These are phyloP conservation scores for Trichoderma koningiopsis DNA, from an alignment of 2,329 filamentous ascomycete genomes.

Conservation along the genomic window DNA sequence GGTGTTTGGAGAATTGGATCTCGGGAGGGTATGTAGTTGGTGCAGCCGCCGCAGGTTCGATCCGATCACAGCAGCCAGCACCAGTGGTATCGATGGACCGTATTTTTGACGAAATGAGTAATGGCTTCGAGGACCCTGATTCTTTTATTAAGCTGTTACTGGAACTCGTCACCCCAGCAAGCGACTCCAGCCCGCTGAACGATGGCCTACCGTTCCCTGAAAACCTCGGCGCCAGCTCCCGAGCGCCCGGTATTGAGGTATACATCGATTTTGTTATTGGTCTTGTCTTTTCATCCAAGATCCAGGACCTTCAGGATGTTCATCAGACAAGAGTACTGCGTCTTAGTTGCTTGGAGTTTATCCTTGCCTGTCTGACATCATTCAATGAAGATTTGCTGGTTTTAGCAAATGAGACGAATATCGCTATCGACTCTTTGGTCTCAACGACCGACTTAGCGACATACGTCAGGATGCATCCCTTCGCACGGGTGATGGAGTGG, in stretches of 20 bases:
- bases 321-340: conserved; percentile 73
- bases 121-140: conserved; percentile 81
- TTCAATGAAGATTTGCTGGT: conserved; percentile 95
- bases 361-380: conserved; percentile 72
- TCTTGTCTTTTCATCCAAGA: conserved; percentile 69
- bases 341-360: conserved; percentile 81
- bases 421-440: conserved; percentile 75
- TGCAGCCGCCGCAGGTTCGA: conserved; percentile 36
- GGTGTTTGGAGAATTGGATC: conserved; percentile 76
- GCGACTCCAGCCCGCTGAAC: conserved; percentile 62
- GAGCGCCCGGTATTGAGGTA: conserved; percentile 80
- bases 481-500: conserved; percentile 96
- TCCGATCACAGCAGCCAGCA: conserved; percentile 36
- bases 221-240: conserved; percentile 73
- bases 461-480: conserved; percentile 89
- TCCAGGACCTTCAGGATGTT: conserved; percentile 65
- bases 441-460: conserved; percentile 71
- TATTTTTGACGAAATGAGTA: conserved; percentile 73
- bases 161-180: conserved; percentile 68
- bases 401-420: conserved; percentile 75
- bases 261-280: conserved; percentile 92
- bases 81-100: conserved; percentile 57
- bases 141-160: conserved; percentile 80
- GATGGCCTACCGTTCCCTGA: conserved; percentile 87
- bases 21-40: conserved; percentile 57